Conservation (phyloP, 2,329 filamentous ascomycete genomes). For the Penicillium sp. region DNA sequence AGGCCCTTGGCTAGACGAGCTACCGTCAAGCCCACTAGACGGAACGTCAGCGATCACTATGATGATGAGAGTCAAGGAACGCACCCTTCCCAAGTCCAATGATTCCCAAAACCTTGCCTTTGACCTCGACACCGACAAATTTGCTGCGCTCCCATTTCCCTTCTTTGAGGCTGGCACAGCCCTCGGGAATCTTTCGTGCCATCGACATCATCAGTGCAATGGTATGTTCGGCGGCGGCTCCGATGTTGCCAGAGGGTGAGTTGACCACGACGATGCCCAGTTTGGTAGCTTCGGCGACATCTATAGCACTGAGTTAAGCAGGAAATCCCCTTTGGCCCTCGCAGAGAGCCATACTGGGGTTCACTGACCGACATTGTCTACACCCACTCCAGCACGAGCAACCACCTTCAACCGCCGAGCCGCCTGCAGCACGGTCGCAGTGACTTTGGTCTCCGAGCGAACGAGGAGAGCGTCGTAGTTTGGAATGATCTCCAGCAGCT, state of each 20-base stretch:
- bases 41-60: background rate
- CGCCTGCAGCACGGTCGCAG: slow-evolving; percentile 64
- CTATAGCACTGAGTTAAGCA: slow-evolving; percentile 23
- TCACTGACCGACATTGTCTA: slow-evolving; percentile 69
- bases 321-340: background rate
- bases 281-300: slow-evolving; percentile 70
- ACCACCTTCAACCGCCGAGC: slow-evolving; percentile 74
- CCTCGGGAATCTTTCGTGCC: slow-evolving; percentile 72
- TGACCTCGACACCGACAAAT: slow-evolving; percentile 75
- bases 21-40: slow-evolving; percentile 70
- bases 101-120: slow-evolving; percentile 73
- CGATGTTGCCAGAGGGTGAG: slow-evolving; percentile 76
- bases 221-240: slow-evolving; percentile 77
- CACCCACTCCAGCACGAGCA: slow-evolving; percentile 76
- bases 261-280: slow-evolving; percentile 80
- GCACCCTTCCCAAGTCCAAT: slow-evolving; percentile 76
- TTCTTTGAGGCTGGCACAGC: slow-evolving; percentile 67
- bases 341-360: background rate
- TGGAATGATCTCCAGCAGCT: slow-evolving; percentile 67
- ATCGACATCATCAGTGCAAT: slow-evolving; percentile 73
- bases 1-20: slow-evolving; percentile 76
- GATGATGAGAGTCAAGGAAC: background rate
- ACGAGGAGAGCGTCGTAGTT: slow-evolving; percentile 76
- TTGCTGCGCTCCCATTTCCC: slow-evolving; percentile 74
- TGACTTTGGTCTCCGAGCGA: slow-evolving; percentile 80